Evolutionary conservation across 805 yeast species (phyloP).

Genomic region (Sugiyamaella qingdaonensis): DNA sequence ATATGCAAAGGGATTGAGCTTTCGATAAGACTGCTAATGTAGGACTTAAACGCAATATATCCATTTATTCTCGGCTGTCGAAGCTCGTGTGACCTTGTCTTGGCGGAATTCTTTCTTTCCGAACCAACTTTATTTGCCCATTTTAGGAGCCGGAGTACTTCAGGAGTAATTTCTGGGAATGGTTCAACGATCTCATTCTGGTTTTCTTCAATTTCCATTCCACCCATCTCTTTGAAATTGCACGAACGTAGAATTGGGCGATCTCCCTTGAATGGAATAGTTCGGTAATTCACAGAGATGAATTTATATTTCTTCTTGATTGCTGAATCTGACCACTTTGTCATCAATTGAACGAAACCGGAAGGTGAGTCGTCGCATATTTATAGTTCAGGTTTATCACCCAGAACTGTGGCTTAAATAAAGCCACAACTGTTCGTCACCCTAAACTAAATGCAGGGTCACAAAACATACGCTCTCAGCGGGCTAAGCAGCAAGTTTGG

Average conservation of each 20-base stretch:
- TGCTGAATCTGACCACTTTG: neutral
- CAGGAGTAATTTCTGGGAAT: neutral
- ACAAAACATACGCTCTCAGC: neutral
- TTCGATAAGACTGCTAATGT: neutral
- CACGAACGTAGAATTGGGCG: no score
- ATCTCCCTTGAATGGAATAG: no score
- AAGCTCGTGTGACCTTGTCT: neutral
- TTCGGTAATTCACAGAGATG: neutral
- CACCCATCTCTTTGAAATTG: no score
- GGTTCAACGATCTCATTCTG: neutral
- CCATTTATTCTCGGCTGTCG: slow-evolving; percentile 5
- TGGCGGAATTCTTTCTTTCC: neutral
- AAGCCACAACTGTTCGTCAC: no score
- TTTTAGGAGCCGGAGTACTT: neutral
- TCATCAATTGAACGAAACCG: no score
- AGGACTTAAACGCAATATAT: slow-evolving; percentile 12
- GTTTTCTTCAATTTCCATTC: no score
- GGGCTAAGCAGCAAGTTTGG: no score
- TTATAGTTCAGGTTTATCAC: neutral
- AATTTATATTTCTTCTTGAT: neutral
- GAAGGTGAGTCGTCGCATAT: no score
- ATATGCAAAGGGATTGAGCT: slow-evolving; percentile 1
- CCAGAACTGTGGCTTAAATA: no score
- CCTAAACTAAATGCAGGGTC: neutral
- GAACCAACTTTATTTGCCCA: neutral